These are phyloP conservation scores for Hanseniaspora hatyaiensis DNA, from an alignment of 805 yeast genomes.

Conservation along the genomic window DNA sequence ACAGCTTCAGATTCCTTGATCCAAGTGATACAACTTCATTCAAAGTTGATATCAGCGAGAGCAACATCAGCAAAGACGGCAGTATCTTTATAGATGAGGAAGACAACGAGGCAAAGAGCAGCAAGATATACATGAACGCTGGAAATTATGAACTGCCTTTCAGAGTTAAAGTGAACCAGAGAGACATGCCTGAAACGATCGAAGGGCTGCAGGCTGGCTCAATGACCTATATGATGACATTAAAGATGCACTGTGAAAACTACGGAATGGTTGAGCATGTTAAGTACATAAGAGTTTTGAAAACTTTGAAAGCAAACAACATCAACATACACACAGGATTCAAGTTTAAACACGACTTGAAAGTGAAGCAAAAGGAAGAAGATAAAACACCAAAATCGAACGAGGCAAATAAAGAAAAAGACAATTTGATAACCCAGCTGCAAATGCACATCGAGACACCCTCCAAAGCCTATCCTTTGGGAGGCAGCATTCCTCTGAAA, in stretches of 20 bases:
- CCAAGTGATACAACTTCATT: background rate
- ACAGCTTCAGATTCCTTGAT: slow-evolving; percentile 1
- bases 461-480: slow-evolving; percentile 10
- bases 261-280: slow-evolving; percentile 20
- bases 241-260: slow-evolving; percentile 44
- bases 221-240: slow-evolving; percentile 58
- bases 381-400: too few relatives aligned
- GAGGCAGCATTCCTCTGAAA: slow-evolving; percentile 10
- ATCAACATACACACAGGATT: slow-evolving; percentile 29
- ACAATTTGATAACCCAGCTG: background rate
- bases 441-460: slow-evolving; percentile 12
- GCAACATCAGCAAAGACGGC: background rate
- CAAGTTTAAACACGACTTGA: slow-evolving; percentile 13
- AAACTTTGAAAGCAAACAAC: slow-evolving; percentile 74
- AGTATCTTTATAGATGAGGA: background rate
- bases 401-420: background rate
- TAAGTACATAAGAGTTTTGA: slow-evolving; percentile 58
- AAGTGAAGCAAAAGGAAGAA: background rate
- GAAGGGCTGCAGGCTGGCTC: slow-evolving; percentile 80
- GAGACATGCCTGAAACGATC: slow-evolving; percentile 60
- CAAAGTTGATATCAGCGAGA: slow-evolving; percentile 3
- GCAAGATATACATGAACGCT: slow-evolving; percentile 35
- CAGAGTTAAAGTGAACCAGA: slow-evolving; percentile 57
- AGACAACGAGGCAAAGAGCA: slow-evolving; percentile 4
- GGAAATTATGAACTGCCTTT: slow-evolving; percentile 88